Base-by-base conservation (phyloP, 1,284 basidiomycete species). In the Macrocybe sp. region DNA sequence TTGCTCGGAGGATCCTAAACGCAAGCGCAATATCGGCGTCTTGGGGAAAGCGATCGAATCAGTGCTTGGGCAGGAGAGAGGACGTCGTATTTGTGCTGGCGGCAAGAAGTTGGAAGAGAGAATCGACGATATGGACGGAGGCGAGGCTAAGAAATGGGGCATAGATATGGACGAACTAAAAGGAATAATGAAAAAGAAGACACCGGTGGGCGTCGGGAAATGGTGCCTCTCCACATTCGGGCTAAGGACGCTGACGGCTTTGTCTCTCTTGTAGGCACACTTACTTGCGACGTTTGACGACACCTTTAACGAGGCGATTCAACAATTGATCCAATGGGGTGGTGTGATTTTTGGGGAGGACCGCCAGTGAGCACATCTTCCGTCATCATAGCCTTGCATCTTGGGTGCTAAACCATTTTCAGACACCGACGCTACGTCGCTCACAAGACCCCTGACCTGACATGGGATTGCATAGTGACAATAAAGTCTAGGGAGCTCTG, bases 1-100 rank as follows among this genome's bases (percentile, higher is more conserved):
- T 32, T 97, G 95, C 64, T 70, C 82, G 36, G 86, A 90, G 59
- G 93, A 97, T 66, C 89, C 89, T 41, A 81, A 74, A 58, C 81
- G 89, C 60, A 88, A 86, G 66, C 72, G 79, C 52, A 78, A 87
- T 57, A 88, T 97, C 41, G 89, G 89, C 22, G 76, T 71, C 28
- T 70, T 94, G 42, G 94, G 89, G 0, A 87, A 81, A 58, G 77
- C 78, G 14, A 78, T 95, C 39, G 86, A 91, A 62, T 68, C 71
- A 8, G 67, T 80, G 37, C 74, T 97, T 40, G 85, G 81, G 1
- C 74, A 75, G 54, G 79, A 83, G 57, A 74, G 86, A 46, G 93
- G 92, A 6, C 69, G 70, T 50, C 75, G 83, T 47, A 57, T 92
- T 11, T 95, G 92, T 65, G 68, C 74, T 29, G 81, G 83, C 32